A percentile compares a stretch with the other conserved stretches of the same genome.
These are phyloP conservation scores for Trichoderma aggressivum DNA, from an alignment of 2,329 filamentous ascomycete genomes.

Conservation along the genomic window DNA sequence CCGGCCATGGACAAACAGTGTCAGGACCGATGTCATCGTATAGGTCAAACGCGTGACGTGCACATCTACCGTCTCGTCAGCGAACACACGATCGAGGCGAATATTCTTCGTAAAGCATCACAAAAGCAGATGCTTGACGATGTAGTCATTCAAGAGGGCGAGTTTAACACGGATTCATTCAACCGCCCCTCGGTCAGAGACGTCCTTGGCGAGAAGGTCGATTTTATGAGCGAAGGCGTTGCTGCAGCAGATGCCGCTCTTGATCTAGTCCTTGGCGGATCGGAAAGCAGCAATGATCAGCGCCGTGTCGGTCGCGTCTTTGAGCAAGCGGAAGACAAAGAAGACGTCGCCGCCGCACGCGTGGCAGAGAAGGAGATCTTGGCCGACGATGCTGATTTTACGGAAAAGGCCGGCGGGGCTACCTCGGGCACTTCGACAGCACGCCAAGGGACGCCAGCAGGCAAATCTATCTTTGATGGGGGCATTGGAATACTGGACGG, in stretches of 20 bases:
- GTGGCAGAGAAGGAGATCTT: slow-evolving; percentile 86
- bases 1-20: slow-evolving; percentile 99
- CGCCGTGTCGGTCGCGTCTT: slow-evolving; percentile 67
- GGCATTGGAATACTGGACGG: slow-evolving; percentile 28
- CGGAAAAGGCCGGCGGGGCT: slow-evolving; percentile 54
- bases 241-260: slow-evolving; percentile 78
- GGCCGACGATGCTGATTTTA: slow-evolving; percentile 81
- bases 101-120: slow-evolving; percentile 92
- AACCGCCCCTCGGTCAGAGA: slow-evolving; percentile 73
- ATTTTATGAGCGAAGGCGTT: slow-evolving; percentile 48
- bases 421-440: slow-evolving; percentile 49
- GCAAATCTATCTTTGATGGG: slow-evolving; percentile 34
- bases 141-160: slow-evolving; percentile 95
- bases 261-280: slow-evolving; percentile 74
- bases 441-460: slow-evolving; percentile 50
- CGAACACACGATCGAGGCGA: slow-evolving; percentile 94
- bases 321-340: slow-evolving; percentile 85
- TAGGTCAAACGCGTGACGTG: slow-evolving; percentile 94
- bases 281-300: slow-evolving; percentile 59
- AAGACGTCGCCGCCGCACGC: slow-evolving; percentile 85
- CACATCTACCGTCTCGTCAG: slow-evolving; percentile 95
- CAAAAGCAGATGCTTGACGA: slow-evolving; percentile 98
- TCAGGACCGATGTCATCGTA: slow-evolving; percentile 94
- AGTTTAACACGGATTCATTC: slow-evolving; percentile 96
- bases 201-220: slow-evolving; percentile 59